Base-by-base conservation (phyloP, 352 stramenopile species). In the Phytopythium chamaehyphon region DNA sequence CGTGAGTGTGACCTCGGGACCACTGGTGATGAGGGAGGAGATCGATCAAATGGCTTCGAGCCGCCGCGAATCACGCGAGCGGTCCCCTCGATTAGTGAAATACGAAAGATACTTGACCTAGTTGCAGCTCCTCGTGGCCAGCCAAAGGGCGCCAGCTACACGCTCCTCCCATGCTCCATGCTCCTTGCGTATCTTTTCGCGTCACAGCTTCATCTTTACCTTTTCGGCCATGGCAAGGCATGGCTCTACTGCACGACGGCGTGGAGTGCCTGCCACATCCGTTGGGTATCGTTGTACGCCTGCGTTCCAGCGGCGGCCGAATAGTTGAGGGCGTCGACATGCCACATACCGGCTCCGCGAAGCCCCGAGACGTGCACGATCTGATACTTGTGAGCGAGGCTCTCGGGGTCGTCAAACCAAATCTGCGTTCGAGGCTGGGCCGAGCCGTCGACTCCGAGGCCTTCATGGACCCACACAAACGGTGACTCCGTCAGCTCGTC, bases 321-420 rank as follows among this genome's bases (percentile, higher is more conserved):
- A 59, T 90, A 90, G 61, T 87, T 73, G n/a, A 91, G 60, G 26
- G 76, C 69, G 54, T 92, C 81, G 33, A 75, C 77, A 54, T 93
- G 84, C 83, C 83, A 93, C 83, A 93, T 91, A 54, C 80, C 83
- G 9, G 79, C 69, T 15, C 83, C 83, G 8, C 74, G 70, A 19
- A 93, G 66, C 1, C 59, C 64, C 5, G 85, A 54, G 18, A 73
- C 50, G 2, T 50, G 55, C 15, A 81, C 78, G 36, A 93, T 61
- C 3, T 50, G 42, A 51, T 81, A 84, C 63, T 93, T 93, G 42
- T 56, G 46, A 18, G 14, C 26, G 11, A 93, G 64, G 40, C 80
- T 91, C 47, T 55, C 47, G 22, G 65, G 64, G 57, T 90, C 75
- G 61, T 93, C 83, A 45, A 76, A 93, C 80, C 80, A 93, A 47